Evolutionary conservation across 2,329 filamentous ascomycete genomes (phyloP).

Genomic region (Neonectria neomacrospora): DNA sequence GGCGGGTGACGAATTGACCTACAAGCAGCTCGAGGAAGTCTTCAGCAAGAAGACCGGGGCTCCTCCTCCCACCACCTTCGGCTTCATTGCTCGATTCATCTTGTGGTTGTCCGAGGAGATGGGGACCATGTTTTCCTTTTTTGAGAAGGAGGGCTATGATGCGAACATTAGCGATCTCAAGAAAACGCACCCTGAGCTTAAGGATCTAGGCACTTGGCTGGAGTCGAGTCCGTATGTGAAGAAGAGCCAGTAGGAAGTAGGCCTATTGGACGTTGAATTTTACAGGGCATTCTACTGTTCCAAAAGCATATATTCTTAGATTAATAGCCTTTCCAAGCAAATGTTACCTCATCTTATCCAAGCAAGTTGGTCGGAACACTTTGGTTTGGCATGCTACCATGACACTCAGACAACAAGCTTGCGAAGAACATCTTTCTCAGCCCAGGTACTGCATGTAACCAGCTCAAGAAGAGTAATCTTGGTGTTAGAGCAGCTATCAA

Average conservation of each 20-base stretch:
- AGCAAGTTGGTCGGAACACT: no score
- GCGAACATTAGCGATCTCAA: conserved; percentile 45
- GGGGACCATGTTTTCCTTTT: conserved; percentile 52
- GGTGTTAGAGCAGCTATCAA: no score
- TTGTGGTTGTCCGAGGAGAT: conserved; percentile 47
- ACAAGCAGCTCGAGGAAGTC: conserved; percentile 44
- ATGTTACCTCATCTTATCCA: no score
- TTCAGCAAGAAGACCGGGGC: conserved; percentile 48
- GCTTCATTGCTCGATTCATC: conserved; percentile 43
- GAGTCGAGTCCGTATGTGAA: background rate
- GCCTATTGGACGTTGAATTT: no score
- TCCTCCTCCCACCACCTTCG: conserved; percentile 45
- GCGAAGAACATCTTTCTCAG: no score
- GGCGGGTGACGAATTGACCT: conserved; percentile 55
- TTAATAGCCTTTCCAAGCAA: no score
- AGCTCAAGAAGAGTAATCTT: no score
- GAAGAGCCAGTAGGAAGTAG: background rate
- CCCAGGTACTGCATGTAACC: no score
- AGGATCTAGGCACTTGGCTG: conserved; percentile 15
- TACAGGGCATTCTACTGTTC: no score
- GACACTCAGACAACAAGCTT: no score
- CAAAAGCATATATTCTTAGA: no score
- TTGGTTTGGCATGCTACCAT: no score
- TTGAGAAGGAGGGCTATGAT: conserved; percentile 50
- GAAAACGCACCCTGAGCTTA: conserved; percentile 14